Conservation (phyloP, 306 rosid genomes). For the Castanea sativa region DNA sequence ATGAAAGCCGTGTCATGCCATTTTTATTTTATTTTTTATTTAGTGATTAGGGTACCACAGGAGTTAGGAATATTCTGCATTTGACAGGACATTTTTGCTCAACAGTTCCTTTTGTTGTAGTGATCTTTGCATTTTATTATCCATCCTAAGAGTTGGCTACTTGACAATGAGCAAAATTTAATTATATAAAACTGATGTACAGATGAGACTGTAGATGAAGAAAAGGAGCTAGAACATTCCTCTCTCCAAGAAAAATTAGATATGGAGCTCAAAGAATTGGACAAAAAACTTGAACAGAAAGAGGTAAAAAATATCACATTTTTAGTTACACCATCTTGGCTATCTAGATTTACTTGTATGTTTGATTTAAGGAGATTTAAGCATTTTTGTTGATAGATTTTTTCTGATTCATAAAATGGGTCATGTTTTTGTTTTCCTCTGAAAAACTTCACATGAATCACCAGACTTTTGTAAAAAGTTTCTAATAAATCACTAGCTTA, state of each 20-base stretch:
- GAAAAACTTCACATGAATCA: not conserved
- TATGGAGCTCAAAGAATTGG: conserved; percentile 86
- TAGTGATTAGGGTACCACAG: not conserved
- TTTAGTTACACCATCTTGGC: not conserved
- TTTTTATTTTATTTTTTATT: not conserved
- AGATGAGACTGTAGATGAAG: conserved; percentile 67
- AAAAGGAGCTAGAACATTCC: conserved; percentile 89
- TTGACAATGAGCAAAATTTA: not conserved
- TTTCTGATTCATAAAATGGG: not conserved
- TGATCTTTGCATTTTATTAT: not conserved
- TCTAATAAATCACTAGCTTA: not conserved
- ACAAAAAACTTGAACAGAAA: conserved; percentile 87
- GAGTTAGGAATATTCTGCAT: not conserved
- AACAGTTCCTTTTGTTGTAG: conserved; percentile 1
- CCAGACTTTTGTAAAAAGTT: not conserved
- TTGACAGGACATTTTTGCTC: not conserved
- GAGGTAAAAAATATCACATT: conserved; percentile 52
- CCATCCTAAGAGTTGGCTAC: not conserved
- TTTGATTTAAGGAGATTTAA: not conserved
- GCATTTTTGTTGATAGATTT: not conserved
- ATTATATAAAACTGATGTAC: conserved; percentile 18
- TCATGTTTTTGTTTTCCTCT: not conserved
- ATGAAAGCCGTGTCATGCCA: not conserved
- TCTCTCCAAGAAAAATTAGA: conserved; percentile 88
- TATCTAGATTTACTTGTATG: not conserved